A percentile compares a stretch with the other conserved stretches of the same genome.
phyloP scores from a whole-genome alignment of 2,329 filamentous ascomycete species.

The Epichloe baconii region DNA sequence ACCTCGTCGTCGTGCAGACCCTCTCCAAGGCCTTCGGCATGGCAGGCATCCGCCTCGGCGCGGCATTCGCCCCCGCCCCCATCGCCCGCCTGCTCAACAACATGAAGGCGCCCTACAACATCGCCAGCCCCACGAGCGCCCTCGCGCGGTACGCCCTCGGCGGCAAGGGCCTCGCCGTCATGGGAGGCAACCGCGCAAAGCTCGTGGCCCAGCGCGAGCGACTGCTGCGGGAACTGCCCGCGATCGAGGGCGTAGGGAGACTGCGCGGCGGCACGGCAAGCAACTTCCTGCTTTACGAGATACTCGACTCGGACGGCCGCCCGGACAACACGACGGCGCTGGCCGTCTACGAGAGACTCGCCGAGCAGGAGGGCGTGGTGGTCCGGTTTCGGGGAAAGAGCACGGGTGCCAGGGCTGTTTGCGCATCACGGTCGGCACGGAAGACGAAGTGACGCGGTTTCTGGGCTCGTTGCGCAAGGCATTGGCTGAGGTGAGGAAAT shows the following conservation, averaged over 20 bases:
- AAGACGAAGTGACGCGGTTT: conserved; percentile 71
- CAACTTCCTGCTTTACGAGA: conserved; percentile 87
- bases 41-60: conserved; percentile 82
- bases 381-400: conserved; percentile 93
- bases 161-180: conserved; percentile 53
- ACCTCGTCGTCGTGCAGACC: conserved; percentile 95
- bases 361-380: conserved; percentile 78
- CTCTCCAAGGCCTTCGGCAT: conserved; percentile 96
- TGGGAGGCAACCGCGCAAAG: conserved; percentile 55
- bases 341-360: conserved; percentile 70
- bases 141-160: conserved; percentile 64
- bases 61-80: conserved; percentile 62
- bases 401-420: conserved; percentile 78
- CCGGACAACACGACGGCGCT: conserved; percentile 70
- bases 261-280: conserved; percentile 68
- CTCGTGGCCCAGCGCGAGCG: conserved; percentile 69
- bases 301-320: conserved; percentile 57
- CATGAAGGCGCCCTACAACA: conserved; percentile 93
- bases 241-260: conserved; percentile 63
- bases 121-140: conserved; percentile 74
- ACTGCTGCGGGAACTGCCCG: conserved; percentile 58
- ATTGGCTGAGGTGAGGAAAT: conserved; percentile 29
- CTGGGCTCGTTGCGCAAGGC: conserved; percentile 49
- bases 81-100: conserved; percentile 77
- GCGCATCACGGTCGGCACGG: conserved; percentile 84